Evolutionary conservation across 108 stramenopile genomes (phyloP).

Genomic region (Cyclotella atomus): DNA sequence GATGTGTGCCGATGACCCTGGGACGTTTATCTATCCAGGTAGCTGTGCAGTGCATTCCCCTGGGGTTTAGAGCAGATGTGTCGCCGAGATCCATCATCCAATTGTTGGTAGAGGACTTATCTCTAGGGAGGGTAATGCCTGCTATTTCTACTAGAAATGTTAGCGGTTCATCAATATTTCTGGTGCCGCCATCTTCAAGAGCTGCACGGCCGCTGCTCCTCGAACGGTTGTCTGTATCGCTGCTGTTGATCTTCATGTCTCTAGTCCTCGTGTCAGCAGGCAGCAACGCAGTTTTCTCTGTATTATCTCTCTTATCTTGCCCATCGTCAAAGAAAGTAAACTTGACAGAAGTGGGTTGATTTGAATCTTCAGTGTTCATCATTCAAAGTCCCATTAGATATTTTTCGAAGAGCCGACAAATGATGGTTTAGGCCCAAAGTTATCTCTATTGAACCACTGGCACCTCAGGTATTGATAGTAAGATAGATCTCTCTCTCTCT

Average conservation of each 20-base stretch:
- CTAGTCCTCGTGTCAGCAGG: background rate
- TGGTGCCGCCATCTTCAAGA: no score
- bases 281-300: background rate
- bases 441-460: no score
- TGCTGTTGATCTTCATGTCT: background rate
- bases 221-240: background rate
- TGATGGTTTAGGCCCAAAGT: no score
- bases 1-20: background rate
- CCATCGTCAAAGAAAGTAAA: slow-evolving; percentile 1
- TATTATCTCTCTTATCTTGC: background rate
- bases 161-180: background rate
- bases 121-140: slow-evolving; percentile 22
- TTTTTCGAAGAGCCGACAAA: no score
- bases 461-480: no score
- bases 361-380: background rate
- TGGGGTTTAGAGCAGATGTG: background rate
- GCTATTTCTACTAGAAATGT: slow-evolving; percentile 42
- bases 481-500: no score
- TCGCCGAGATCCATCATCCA: slow-evolving; percentile 7
- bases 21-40: slow-evolving; percentile 26
- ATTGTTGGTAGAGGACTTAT: background rate
- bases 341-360: background rate
- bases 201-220: no score
- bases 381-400: no score
- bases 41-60: slow-evolving; percentile 46